A percentile compares a stretch with the other conserved stretches of the same genome.
phyloP scores from a whole-genome alignment of 2,329 filamentous ascomycete species.

The Aspergillus fructus region DNA sequence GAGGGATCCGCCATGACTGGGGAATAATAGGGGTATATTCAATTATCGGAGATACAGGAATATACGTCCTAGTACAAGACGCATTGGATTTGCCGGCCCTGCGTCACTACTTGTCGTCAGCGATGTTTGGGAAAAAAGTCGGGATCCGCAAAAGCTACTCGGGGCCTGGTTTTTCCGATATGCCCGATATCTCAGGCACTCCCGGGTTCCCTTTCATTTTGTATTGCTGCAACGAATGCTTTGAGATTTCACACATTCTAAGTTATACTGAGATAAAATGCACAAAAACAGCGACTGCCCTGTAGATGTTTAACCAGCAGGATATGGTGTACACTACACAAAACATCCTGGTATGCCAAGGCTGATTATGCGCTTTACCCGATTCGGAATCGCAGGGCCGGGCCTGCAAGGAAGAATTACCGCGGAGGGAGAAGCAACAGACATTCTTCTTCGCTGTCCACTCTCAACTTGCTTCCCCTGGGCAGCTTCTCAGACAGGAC shows the following conservation, averaged over 20 bases:
- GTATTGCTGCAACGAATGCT: neutral
- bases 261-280: neutral
- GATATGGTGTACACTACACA: too few species aligned
- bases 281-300: neutral
- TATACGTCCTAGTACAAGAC: neutral
- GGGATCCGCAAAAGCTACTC: constrained; percentile 3
- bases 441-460: constrained; percentile 1
- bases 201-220: neutral
- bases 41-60: neutral
- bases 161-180: constrained; percentile 10
- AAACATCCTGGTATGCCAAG: constrained; percentile 9
- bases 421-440: constrained; percentile 12
- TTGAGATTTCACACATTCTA: neutral
- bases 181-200: neutral
- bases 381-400: constrained; percentile 20
- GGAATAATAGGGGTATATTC: neutral
- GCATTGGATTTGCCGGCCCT: neutral
- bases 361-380: constrained; percentile 17
- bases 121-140: constrained; percentile 9
- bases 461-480: constrained; percentile 7
- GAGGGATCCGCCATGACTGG: constrained; percentile 9
- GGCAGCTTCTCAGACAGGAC: constrained; percentile 20
- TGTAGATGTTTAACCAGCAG: too few species aligned
- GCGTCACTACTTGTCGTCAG: neutral
- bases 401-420: constrained; percentile 17